Evolutionary conservation across 805 yeast species (phyloP).

Genomic region (Kuraishia borneana): DNA sequence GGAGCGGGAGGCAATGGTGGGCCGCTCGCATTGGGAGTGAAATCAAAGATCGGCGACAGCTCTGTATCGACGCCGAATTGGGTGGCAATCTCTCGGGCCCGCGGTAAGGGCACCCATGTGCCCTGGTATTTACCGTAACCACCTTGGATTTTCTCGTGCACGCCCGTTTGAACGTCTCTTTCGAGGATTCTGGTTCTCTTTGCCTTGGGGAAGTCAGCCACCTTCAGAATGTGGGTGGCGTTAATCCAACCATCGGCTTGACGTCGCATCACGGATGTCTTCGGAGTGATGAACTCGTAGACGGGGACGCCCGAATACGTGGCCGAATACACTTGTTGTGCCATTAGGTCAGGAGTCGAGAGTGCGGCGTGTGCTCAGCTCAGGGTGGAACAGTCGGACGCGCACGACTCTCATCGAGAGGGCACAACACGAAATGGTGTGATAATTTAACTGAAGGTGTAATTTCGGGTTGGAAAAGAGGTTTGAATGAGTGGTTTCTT

Average conservation of each 20-base stretch:
- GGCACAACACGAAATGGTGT: too few species aligned
- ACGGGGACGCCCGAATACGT: constrained; percentile 77
- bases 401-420: too few species aligned
- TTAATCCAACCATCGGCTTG: constrained; percentile 77
- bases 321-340: constrained; percentile 51
- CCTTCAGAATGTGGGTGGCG: constrained; percentile 90
- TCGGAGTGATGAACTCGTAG: constrained; percentile 59
- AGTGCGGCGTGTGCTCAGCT: too few species aligned
- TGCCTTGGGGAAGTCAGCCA: constrained; percentile 91
- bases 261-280: constrained; percentile 71
- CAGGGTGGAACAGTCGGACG: too few species aligned
- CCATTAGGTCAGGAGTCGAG: too few species aligned
- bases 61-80: constrained; percentile 53
- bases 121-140: constrained; percentile 97
- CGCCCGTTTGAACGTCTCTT: constrained; percentile 82
- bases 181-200: constrained; percentile 87
- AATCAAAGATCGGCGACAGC: constrained; percentile 58
- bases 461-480: too few species aligned
- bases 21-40: constrained; percentile 36
- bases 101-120: constrained; percentile 84
- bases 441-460: too few species aligned
- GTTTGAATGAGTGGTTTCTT: too few species aligned
- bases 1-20: constrained; percentile 50
- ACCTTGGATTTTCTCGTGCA: constrained; percentile 91
- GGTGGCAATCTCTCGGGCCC: constrained; percentile 59